phyloP scores from a whole-genome alignment of 768 basidiomycete genomes.

The Lactarius tabidus region DNA sequence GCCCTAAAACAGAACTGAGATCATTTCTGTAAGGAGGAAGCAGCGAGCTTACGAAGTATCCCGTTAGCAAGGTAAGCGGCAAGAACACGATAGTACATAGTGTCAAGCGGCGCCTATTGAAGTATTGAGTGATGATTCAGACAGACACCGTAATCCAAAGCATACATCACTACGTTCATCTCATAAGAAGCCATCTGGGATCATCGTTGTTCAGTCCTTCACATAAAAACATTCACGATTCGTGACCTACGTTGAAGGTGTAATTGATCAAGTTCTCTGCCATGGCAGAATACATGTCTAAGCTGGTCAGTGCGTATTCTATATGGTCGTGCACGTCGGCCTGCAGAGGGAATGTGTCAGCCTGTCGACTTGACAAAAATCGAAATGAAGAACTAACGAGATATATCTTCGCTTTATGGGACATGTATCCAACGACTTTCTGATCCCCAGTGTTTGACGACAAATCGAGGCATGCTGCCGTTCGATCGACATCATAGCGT shows the following conservation, averaged over 20 bases:
- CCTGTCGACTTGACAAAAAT: background rate
- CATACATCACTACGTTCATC: slow-evolving; percentile 71
- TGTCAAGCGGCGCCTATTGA: slow-evolving; percentile 55
- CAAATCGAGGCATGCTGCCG: slow-evolving; percentile 51
- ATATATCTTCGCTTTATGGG: slow-evolving; percentile 65
- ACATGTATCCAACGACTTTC: slow-evolving; percentile 58
- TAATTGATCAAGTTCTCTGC: slow-evolving; percentile 70
- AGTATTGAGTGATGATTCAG: slow-evolving; percentile 4
- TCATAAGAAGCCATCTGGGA: slow-evolving; percentile 64
- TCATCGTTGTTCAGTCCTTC: slow-evolving; percentile 2
- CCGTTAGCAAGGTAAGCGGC: slow-evolving; percentile 64
- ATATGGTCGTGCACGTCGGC: slow-evolving; percentile 76
- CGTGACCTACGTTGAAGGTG: slow-evolving; percentile 59
- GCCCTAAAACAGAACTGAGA: slow-evolving; percentile 40
- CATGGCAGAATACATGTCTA: slow-evolving; percentile 72
- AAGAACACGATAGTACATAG: slow-evolving; percentile 68
- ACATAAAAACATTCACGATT: background rate
- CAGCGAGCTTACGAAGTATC: slow-evolving; percentile 55
- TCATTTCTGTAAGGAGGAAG: background rate
- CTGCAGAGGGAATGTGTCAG: slow-evolving; percentile 31
- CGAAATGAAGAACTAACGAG: slow-evolving; percentile 39
- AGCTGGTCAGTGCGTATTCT: slow-evolving; percentile 62
- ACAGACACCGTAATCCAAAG: slow-evolving; percentile 13
- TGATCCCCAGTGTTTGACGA: slow-evolving; percentile 21
- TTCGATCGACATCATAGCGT: slow-evolving; percentile 65